Evolutionary conservation across 192 early-diverging fungal species (phyloP), one percentile per base, ranked within the genome.

Genomic region (Rhizophagus clarus): DNA sequence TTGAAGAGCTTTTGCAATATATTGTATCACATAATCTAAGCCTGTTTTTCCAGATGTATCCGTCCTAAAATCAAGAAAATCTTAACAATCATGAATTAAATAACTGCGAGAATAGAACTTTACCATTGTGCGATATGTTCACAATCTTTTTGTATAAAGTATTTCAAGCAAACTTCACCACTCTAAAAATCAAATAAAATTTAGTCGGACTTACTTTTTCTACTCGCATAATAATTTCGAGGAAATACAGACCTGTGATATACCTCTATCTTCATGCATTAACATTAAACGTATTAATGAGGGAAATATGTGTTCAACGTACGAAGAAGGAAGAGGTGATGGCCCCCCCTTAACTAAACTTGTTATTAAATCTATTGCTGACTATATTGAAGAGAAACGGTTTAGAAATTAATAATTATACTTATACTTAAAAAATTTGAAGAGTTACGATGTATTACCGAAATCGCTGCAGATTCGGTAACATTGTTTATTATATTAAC

Each of bases 81-180:
- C 6, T 40, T 67, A 67, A 67, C 15, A 31, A 17, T 15, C 29
- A 17, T 72, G 31, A 60, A 60, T 31, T 20, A 29, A 37, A 69
- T 28, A 76, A 4, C 4, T 3, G 28, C 0, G 26, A 20, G 26
- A 32, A 64, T 17, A 64, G 6, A 26, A 28, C 3, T 83, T 56
- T 87, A 91, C 97, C 97, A 98, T 68, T 88, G 85, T 22, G 90
- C 85, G 80, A 98, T 85, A 37, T 94, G 89, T 31, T 88, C 82
- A 62, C 91, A 82, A 81, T 96, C 95, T 70, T 96, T 93, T 67
- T 92, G 85, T 31, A 99, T 88, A 77, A 97, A 88, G 45, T 87
- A 88, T 70, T 91, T 94, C 20, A 99, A 84, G 40, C 94, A 95
- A 47, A 94, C 88, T 85, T 97, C 93, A 8, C 95, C 95, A 79